Conservation (phyloP, 2,329 filamentous ascomycete species). For the Fonsecaea pugnacius region DNA sequence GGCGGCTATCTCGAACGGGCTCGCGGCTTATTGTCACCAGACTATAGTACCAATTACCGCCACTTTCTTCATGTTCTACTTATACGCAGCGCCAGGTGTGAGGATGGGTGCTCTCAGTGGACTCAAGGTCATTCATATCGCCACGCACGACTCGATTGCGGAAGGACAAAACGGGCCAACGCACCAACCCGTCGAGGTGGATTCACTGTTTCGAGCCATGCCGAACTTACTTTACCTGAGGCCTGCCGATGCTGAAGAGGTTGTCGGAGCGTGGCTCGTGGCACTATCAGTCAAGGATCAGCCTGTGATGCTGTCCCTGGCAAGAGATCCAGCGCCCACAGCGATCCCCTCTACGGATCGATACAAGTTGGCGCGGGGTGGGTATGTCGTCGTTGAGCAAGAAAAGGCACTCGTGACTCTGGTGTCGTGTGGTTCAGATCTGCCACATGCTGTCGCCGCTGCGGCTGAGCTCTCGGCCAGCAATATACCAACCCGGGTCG, state of each 20-base stretch:
- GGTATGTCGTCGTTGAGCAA: conserved; percentile 43
- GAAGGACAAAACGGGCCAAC: conserved; percentile 65
- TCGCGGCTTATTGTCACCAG: conserved; percentile 62
- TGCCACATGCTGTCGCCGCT: conserved; percentile 50
- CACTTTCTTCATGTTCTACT: conserved; percentile 67
- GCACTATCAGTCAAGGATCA: conserved; percentile 39
- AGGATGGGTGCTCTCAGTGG: conserved; percentile 61
- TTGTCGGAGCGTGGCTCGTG: conserved; percentile 49
- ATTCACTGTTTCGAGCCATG: conserved; percentile 64
- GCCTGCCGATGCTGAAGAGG: conserved; percentile 63
- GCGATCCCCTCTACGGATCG: conserved; percentile 36
- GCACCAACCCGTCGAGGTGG: conserved; percentile 65
- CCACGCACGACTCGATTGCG: conserved; percentile 64
- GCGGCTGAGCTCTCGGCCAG: conserved; percentile 46
- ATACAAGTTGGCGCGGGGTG: conserved; percentile 44
- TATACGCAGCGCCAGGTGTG: conserved; percentile 58
- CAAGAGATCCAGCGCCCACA: conserved; percentile 6
- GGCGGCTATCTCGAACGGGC: conserved; percentile 79
- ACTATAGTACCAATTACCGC: conserved; percentile 51
- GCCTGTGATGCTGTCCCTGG: conserved; percentile 46
- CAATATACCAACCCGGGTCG: conserved; percentile 47
- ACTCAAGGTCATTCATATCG: conserved; percentile 60
- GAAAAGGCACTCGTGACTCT: conserved; percentile 48
- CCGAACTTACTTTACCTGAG: conserved; percentile 66
- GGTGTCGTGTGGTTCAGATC: conserved; percentile 54